These are phyloP conservation scores for Phytophthora pseudosyringae DNA, from an alignment of 352 stramenopile species.

Conservation along the genomic window DNA sequence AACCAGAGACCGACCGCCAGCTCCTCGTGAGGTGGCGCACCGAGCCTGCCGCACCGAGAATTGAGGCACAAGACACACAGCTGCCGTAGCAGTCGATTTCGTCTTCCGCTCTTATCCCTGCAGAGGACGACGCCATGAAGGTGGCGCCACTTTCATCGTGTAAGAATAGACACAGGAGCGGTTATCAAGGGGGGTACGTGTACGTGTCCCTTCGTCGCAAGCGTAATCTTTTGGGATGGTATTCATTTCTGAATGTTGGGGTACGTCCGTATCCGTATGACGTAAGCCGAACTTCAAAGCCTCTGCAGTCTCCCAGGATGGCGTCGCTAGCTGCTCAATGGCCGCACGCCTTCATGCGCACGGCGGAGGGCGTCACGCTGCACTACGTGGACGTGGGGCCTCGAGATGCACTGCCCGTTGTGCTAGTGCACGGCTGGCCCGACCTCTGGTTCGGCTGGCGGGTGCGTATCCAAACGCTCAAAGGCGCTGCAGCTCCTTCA, in stretches of 20 bases:
- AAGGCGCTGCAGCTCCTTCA: not conserved
- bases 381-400: constrained; percentile 70
- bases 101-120: constrained; percentile 32
- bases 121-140: constrained; percentile 7
- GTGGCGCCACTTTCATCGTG: constrained; percentile 2
- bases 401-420: constrained; percentile 52
- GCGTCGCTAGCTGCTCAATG: constrained; percentile 37
- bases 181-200: not conserved
- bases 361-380: constrained; percentile 38
- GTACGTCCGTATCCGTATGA: not conserved
- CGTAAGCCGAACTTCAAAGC: constrained; percentile 15
- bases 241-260: not conserved
- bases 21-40: constrained; percentile 5
- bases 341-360: constrained; percentile 37
- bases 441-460: constrained; percentile 78
- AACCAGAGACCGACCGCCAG: constrained; percentile 1
- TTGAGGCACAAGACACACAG: not conserved
- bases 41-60: constrained; percentile 4
- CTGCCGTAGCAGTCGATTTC: not conserved
- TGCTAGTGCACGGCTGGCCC: constrained; percentile 77
- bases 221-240: not conserved
- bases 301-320: constrained; percentile 14
- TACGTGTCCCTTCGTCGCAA: constrained; percentile 14
- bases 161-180: constrained; percentile 24
- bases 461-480: constrained; percentile 14